Base-by-base conservation (phyloP, 2,329 filamentous ascomycete genomes). In the Pyricularia grisea region DNA sequence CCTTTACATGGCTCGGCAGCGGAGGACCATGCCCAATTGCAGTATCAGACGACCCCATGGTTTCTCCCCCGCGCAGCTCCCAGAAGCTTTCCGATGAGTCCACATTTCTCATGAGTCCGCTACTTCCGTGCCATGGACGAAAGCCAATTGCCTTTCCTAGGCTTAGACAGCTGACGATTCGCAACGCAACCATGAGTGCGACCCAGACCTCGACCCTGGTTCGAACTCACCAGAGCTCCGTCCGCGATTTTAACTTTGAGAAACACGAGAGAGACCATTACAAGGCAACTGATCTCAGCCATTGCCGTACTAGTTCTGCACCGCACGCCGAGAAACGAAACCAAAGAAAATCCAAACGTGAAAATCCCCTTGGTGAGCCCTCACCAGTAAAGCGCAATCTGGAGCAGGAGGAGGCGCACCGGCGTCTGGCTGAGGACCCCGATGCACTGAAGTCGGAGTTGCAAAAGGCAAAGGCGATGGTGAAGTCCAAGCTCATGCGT, bases 201-300 rank as follows among this genome's bases (percentile, higher is more conserved):
- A 79, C 83, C 1, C 92, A 95, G 77, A 85, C 96, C 70, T 85
- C 87, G 64, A 82, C 84, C 17, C 87, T 97, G 71, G 88, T 95
- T 70, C 79, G 82, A 67, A 80, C 82, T 14, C 92, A 97, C 78
- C 84, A 87, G 33, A 81, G 82, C 69, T 90, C 88, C 0, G 86
- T 96, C 65, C 84, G 86, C 72, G 90, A 94, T 75, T 92, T 94
- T 75, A 89, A 93, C 76, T 93, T 96, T 77, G 89, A 93, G 76
- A 89, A 55, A 36, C 70, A 69, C 20, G 67, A 66, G 17, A 72
- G 70, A 61, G 71, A 74, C 64, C 71, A 71, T 68, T 74, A 69
- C 65, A 70, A 73, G 55, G 71, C 72, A n/a, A 74, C 72, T 66
- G 70, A 74, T 42, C 74, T 73, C 70, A 72, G 73, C 68, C 70